Conservation (phyloP, 2,329 filamentous ascomycete genomes). For the Penicillium sp. region DNA sequence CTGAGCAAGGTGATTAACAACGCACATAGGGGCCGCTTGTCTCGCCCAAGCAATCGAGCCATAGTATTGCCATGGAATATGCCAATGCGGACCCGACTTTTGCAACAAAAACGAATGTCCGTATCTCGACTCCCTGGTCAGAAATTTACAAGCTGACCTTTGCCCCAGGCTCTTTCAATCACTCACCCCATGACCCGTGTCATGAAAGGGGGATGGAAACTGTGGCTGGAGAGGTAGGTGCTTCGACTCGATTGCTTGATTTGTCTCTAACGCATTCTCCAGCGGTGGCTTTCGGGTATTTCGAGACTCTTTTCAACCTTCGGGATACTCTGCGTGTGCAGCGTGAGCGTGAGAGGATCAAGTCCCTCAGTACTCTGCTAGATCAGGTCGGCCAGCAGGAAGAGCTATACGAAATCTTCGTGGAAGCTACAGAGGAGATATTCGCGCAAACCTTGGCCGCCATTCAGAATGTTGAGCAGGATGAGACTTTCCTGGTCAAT, state of each 20-base stretch:
- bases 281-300: constrained; percentile 94
- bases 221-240: constrained; percentile 93
- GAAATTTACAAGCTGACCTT: background rate
- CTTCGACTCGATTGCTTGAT: background rate
- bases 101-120: constrained; percentile 81
- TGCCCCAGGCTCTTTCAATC: constrained; percentile 68
- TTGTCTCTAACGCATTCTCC: constrained; percentile 6
- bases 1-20: background rate
- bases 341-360: constrained; percentile 71
- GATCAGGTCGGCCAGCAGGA: constrained; percentile 67
- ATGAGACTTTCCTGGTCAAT: constrained; percentile 58
- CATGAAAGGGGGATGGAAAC: constrained; percentile 89
- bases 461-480: constrained; percentile 59
- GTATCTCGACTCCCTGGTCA: background rate
- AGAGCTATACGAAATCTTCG: constrained; percentile 79
- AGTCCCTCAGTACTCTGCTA: constrained; percentile 69
- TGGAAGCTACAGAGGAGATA: constrained; percentile 70
- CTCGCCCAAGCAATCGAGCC: constrained; percentile 73
- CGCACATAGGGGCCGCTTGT: constrained; percentile 73
- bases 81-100: constrained; percentile 83
- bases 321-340: constrained; percentile 66
- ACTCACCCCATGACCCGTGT: constrained; percentile 86
- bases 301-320: constrained; percentile 75
- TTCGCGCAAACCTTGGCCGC: constrained; percentile 63
- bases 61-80: constrained; percentile 80